These are phyloP conservation scores for Starmera dryadoides DNA, from an alignment of 805 yeast genomes.

Conservation along the genomic window DNA sequence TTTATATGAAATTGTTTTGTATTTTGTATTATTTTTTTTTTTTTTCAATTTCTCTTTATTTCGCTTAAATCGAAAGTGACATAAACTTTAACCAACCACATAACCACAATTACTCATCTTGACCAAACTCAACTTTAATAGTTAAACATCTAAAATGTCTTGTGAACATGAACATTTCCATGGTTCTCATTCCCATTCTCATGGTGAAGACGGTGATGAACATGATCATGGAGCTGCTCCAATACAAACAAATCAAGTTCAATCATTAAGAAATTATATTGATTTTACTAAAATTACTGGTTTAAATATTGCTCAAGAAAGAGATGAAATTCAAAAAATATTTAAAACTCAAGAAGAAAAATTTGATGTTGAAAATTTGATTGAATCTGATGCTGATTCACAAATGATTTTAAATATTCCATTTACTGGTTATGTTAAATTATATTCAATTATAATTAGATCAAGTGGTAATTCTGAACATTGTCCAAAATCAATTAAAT, in stretches of 20 bases:
- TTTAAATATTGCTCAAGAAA: slow-evolving; percentile 50
- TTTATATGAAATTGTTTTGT: background rate
- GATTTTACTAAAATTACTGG: slow-evolving; percentile 54
- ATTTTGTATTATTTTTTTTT: too few relatives aligned
- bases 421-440: slow-evolving; percentile 66
- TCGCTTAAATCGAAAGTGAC: too few relatives aligned
- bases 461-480: slow-evolving; percentile 47
- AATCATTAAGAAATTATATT: slow-evolving; percentile 56
- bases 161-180: slow-evolving; percentile 22
- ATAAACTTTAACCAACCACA: too few relatives aligned
- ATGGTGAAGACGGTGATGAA: too few relatives aligned
- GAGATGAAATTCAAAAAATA: slow-evolving; percentile 33
- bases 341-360: slow-evolving; percentile 47
- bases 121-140: too few relatives aligned
- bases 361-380: slow-evolving; percentile 36
- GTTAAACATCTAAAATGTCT: background rate
- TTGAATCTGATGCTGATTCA: slow-evolving; percentile 72
- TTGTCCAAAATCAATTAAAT: slow-evolving; percentile 63
- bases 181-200: slow-evolving; percentile 25
- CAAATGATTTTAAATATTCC: slow-evolving; percentile 77
- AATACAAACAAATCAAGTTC: slow-evolving; percentile 62
- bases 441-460: slow-evolving; percentile 67
- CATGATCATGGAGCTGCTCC: slow-evolving; percentile 35
- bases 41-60: too few relatives aligned
- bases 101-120: too few relatives aligned